phyloP scores from a whole-genome alignment of 2,329 filamentous ascomycete species.

The Neopestalotiopsis clavispora region DNA sequence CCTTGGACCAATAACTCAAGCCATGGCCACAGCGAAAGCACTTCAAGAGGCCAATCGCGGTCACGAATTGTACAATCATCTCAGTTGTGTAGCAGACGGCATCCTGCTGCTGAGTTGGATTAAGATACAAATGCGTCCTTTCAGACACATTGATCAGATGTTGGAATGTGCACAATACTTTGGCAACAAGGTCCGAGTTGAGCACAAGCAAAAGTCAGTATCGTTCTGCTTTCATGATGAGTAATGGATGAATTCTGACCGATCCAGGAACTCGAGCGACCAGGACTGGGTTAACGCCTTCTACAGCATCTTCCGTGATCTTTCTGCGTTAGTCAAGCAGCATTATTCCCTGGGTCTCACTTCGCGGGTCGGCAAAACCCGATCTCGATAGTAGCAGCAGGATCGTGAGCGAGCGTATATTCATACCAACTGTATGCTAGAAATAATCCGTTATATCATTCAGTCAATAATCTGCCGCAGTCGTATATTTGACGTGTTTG shows the following conservation, averaged over 20 bases:
- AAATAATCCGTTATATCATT: neutral
- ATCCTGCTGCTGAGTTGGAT: conserved; percentile 4
- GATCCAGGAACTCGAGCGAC: neutral
- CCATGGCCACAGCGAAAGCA: neutral
- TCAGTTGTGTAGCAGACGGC: conserved; percentile 11
- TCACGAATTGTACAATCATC: neutral
- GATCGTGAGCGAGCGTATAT: too few relatives aligned
- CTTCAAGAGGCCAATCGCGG: neutral
- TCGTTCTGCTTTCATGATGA: neutral
- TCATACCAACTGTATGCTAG: too few relatives aligned
- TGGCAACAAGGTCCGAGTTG: conserved; percentile 2
- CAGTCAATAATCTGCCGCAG: too few relatives aligned
- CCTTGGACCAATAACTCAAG: neutral
- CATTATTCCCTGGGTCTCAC: neutral
- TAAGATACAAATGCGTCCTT: conserved; percentile 2
- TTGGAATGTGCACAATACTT: conserved; percentile 5
- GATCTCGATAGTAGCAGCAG: neutral
- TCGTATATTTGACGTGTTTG: too few relatives aligned
- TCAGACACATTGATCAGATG: conserved; percentile 11
- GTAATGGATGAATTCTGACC: neutral
- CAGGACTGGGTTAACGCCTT: neutral
- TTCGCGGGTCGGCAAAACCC: neutral
- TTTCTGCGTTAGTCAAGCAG: conserved; percentile 4
- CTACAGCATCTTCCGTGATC: neutral
- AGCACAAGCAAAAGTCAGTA: conserved; percentile 13